Percentiles rank a stretch among this genome's conserved stretches.
phyloP scores from a whole-genome alignment of 2,329 filamentous ascomycete species.

The Clathrospora elynae region DNA sequence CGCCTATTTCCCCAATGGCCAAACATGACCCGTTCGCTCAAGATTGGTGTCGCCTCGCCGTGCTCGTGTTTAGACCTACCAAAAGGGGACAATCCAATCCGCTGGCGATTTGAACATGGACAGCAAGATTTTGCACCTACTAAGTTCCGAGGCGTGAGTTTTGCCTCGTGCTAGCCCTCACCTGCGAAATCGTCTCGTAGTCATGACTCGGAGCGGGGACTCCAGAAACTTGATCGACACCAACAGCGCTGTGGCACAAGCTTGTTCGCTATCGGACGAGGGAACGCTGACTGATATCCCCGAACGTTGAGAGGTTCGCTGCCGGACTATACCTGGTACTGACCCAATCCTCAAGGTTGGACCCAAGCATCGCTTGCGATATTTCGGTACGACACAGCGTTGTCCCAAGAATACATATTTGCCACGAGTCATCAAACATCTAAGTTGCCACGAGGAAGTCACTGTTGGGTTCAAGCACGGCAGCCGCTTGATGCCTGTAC shows the following conservation, averaged over 20 bases:
- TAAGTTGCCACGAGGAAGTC: constrained; percentile 12
- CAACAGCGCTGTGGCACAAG: constrained; percentile 24
- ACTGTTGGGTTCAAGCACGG: constrained; percentile 5
- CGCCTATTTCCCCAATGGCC: constrained; percentile 18
- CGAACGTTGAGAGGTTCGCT: constrained; percentile 5
- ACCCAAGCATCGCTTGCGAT: constrained; percentile 7
- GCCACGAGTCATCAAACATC: constrained; percentile 2
- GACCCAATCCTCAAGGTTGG: constrained; percentile 19
- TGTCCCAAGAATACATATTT: constrained; percentile 3
- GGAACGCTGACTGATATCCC: constrained; percentile 18
- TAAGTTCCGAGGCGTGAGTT: constrained; percentile 29
- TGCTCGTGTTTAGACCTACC: constrained; percentile 25
- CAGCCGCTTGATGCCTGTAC: constrained; percentile 5
- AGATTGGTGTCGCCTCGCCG: constrained; percentile 16
- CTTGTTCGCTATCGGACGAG: constrained; percentile 6
- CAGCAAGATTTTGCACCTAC: constrained; percentile 21
- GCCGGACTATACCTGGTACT: constrained; percentile 16
- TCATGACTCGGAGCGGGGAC: constrained; percentile 31
- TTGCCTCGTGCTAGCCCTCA: constrained; percentile 30
- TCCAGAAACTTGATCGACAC: constrained; percentile 24
- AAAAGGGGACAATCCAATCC: constrained; percentile 26
- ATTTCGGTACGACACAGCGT: constrained; percentile 7
- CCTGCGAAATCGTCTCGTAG: constrained; percentile 29
- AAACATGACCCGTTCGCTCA: constrained; percentile 25
- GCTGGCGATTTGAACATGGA: constrained; percentile 27